phyloP scores from a whole-genome alignment of 768 basidiomycete genomes.

The Agrocybe praecox region DNA sequence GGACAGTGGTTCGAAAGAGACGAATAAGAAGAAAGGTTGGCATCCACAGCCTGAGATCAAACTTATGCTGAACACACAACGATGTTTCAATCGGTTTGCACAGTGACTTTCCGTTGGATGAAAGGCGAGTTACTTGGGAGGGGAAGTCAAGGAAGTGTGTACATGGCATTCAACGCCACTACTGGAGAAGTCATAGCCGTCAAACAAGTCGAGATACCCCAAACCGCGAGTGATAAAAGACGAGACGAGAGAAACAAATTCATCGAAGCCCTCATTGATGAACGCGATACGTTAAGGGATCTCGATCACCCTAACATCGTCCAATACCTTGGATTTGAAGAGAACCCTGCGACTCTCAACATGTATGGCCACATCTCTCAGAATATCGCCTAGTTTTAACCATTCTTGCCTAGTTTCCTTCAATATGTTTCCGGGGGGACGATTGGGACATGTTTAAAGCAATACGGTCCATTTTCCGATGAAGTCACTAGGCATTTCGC shows the following conservation, averaged over 20 bases:
- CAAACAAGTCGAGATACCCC: slow-evolving; percentile 91
- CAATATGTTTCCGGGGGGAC: slow-evolving; percentile 98
- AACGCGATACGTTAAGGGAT: slow-evolving; percentile 84
- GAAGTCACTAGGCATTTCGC: slow-evolving; percentile 86
- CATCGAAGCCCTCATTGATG: slow-evolving; percentile 80
- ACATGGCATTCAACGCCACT: slow-evolving; percentile 84
- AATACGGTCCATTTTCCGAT: slow-evolving; percentile 82
- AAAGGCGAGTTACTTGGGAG: slow-evolving; percentile 92
- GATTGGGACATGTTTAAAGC: slow-evolving; percentile 74
- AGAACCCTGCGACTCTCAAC: slow-evolving; percentile 71
- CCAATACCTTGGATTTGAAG: slow-evolving; percentile 88
- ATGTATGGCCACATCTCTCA: slow-evolving; percentile 49
- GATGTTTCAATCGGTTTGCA: not conserved
- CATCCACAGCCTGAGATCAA: not conserved
- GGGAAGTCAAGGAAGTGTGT: slow-evolving; percentile 94
- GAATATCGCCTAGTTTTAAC: not conserved
- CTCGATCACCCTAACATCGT: slow-evolving; percentile 92
- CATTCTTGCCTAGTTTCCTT: slow-evolving; percentile 63
- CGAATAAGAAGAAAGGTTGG: not conserved
- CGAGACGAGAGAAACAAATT: slow-evolving; percentile 60
- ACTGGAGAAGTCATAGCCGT: slow-evolving; percentile 95
- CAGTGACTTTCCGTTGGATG: slow-evolving; percentile 86
- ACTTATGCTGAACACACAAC: not conserved
- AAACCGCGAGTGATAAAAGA: slow-evolving; percentile 68
- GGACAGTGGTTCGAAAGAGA: not conserved